These are phyloP conservation scores for Bathelium albidoporum DNA, from an alignment of 495 filamentous ascomycete species.

Conservation along the genomic window DNA sequence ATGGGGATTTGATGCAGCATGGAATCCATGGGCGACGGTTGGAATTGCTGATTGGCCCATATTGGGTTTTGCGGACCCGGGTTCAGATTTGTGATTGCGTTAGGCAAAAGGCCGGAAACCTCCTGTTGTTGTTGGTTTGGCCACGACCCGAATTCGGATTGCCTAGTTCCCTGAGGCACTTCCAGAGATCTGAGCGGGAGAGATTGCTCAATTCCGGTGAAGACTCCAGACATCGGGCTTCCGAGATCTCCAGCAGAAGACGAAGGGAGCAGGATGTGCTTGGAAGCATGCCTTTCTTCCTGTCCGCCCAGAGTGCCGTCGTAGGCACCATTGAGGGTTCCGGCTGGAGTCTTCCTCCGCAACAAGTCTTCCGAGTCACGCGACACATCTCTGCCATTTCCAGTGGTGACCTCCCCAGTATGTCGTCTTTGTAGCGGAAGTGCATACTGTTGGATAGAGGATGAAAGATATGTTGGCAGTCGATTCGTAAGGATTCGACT, in stretches of 20 bases:
- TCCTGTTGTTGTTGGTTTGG: constrained; percentile 17
- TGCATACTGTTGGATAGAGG: constrained; percentile 31
- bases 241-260: constrained; percentile 12
- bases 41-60: constrained; percentile 17
- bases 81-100: constrained; percentile 2
- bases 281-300: constrained; percentile 66
- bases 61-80: constrained; percentile 6
- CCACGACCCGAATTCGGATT: constrained; percentile 13
- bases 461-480: constrained; percentile 13
- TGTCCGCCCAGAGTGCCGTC: constrained; percentile 76
- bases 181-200: not conserved
- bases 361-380: constrained; percentile 60
- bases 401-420: not conserved
- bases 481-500: not conserved
- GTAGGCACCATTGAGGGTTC: constrained; percentile 86
- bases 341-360: constrained; percentile 86
- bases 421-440: constrained; percentile 26
- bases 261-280: constrained; percentile 81
- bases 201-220: constrained; percentile 1
- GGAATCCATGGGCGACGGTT: constrained; percentile 30
- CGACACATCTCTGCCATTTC: constrained; percentile 1
- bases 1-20: constrained; percentile 31
- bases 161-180: not conserved
- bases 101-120: not conserved
- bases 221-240: constrained; percentile 1